Base-by-base conservation (phyloP, 2,329 filamentous ascomycete genomes). In the Talaromyces sp. region DNA sequence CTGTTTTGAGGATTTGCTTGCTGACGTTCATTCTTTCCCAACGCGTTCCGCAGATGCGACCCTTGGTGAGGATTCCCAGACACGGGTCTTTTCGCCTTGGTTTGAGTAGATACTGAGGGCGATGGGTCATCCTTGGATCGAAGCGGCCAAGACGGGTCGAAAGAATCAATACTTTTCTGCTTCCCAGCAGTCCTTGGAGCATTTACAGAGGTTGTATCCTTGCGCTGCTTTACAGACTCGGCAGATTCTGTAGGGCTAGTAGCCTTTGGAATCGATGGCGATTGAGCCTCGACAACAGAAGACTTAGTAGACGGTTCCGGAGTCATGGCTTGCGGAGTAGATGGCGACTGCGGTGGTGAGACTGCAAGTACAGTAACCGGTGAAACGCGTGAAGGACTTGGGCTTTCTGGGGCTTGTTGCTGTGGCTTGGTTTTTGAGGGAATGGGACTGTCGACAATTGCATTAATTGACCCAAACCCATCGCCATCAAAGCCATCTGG, bases 381-480 rank as follows among this genome's bases (percentile, higher is more conserved):
- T 12, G 47, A 54, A 16, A 55, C 16, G 47, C 27, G 12, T 33
- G 47, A 27, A 23, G 54, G 54, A 50, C 27, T 56, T n/a, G 70
- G 64, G 55, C 65, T 68, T 8, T 66, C 66, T 34, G 66, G 64
- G 44, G 34, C 51, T 54, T 61, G 53, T n/a, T 56, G 54, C 36
- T 57, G 40, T 47, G 62, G 56, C 8, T 47, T 44, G n/a, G 53
- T 27, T 34, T 61, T 53, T 14, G 36, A 8, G 14, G 60, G 56
- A 2, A 65, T 18, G n/a, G 72, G 73, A 56, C 73, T 75, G 59
- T 76, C 75, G 8, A 80, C 73, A 64, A 82, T 81, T 12, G 80
- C 80, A 68, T 82, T 78, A 62, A 82, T 81, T 8, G 79, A 82
- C 9, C 79, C 79, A 68, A 80, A 82, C 0, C 77, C 76, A 66